phyloP scores from a whole-genome alignment of 108 stramenopile genomes.

The Asterionellopsis glacialis region DNA sequence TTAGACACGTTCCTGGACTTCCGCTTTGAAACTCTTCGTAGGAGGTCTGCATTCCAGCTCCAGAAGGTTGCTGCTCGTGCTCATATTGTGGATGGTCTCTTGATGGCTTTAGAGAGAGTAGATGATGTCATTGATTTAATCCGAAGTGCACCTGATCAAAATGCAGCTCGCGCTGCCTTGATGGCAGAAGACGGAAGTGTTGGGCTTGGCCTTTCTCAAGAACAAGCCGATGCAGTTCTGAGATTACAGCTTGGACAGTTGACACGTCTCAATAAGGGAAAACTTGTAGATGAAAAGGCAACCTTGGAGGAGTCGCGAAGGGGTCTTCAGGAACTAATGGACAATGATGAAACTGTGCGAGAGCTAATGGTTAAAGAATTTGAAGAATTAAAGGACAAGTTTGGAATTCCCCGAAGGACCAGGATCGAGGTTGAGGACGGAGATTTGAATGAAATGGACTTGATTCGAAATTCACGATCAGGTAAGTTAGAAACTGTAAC shows the following conservation, averaged over 20 bases:
- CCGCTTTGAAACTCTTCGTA: slow-evolving; percentile 89
- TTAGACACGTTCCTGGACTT: slow-evolving; percentile 90
- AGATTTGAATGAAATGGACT: slow-evolving; percentile 82
- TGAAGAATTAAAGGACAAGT: slow-evolving; percentile 57
- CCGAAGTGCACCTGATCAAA: slow-evolving; percentile 61
- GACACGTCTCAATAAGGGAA: slow-evolving; percentile 83
- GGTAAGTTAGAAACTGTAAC: slow-evolving; percentile 11
- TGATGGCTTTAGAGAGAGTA: slow-evolving; percentile 67
- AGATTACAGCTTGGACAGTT: slow-evolving; percentile 87
- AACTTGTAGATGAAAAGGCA: slow-evolving; percentile 69
- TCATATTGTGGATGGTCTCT: slow-evolving; percentile 91
- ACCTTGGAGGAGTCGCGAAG: slow-evolving; percentile 45
- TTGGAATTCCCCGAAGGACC: slow-evolving; percentile 78
- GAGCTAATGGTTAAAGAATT: slow-evolving; percentile 81
- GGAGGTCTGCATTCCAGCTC: slow-evolving; percentile 69
- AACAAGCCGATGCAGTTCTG: slow-evolving; percentile 91
- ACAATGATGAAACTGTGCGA: slow-evolving; percentile 72
- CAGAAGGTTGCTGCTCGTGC: slow-evolving; percentile 76
- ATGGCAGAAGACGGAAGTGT: slow-evolving; percentile 38
- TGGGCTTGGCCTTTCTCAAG: slow-evolving; percentile 47
- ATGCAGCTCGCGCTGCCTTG: slow-evolving; percentile 56
- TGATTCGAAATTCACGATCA: slow-evolving; percentile 81
- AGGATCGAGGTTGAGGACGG: slow-evolving; percentile 73
- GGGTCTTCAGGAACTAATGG: slow-evolving; percentile 47
- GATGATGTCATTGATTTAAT: slow-evolving; percentile 89